A percentile compares a stretch with the other conserved stretches of the same genome.
Evolutionary conservation across 2,329 filamentous ascomycete species (phyloP).

Genomic region (Fusarium poae): DNA sequence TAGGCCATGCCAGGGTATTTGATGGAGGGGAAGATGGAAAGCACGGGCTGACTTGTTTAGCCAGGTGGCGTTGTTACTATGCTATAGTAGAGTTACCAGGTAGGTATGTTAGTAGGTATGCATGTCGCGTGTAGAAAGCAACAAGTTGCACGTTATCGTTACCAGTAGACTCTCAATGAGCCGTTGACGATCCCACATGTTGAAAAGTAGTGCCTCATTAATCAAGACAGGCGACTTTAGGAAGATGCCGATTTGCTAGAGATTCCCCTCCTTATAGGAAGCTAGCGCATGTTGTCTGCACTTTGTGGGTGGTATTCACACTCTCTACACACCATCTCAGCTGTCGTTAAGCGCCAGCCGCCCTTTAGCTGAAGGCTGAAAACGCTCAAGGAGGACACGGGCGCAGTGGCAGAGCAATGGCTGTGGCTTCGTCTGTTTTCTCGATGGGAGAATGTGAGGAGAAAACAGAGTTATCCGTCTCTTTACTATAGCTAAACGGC

Average conservation of each 20-base stretch:
- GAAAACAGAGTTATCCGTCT: conserved; percentile 27
- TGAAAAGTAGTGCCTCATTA: conserved; percentile 3
- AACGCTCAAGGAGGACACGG: conserved; percentile 14
- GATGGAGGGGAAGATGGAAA: conserved; percentile 5
- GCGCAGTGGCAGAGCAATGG: conserved; percentile 1
- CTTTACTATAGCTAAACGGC: conserved; percentile 5
- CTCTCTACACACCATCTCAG: conserved; percentile 38
- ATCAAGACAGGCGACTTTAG: conserved; percentile 24
- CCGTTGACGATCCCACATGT: neutral
- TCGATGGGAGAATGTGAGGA: conserved; percentile 31
- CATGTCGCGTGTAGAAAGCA: conserved; percentile 9
- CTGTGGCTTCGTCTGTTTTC: neutral
- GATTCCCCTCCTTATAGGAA: conserved; percentile 22
- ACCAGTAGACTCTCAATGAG: neutral
- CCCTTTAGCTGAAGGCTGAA: conserved; percentile 17
- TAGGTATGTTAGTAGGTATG: too few species aligned
- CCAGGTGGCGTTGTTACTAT: neutral
- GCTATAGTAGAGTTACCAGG: too few species aligned
- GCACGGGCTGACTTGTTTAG: neutral
- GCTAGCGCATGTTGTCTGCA: conserved; percentile 23
- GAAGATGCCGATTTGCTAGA: conserved; percentile 32
- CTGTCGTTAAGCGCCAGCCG: conserved; percentile 44
- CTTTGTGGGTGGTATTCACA: conserved; percentile 25
- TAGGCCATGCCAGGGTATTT: neutral
- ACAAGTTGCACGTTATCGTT: neutral